phyloP scores from a whole-genome alignment of 169 alveolate genomes.

The Cryptosporidium ubiquitum region DNA sequence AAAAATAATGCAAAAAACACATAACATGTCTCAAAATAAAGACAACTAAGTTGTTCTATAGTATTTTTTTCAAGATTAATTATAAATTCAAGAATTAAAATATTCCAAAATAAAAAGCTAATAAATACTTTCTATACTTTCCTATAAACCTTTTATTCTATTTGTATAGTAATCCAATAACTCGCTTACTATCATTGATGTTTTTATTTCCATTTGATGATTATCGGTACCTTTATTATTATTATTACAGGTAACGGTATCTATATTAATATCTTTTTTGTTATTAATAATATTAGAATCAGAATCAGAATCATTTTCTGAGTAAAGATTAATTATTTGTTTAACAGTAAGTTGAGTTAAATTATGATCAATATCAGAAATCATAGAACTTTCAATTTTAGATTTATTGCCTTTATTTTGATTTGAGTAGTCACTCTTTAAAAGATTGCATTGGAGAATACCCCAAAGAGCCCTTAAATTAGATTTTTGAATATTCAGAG shows the following conservation, averaged over 20 bases:
- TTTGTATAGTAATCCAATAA: conserved; percentile 15
- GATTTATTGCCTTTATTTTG: not conserved
- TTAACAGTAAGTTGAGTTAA: conserved; percentile 23
- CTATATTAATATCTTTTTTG: not conserved
- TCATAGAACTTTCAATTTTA: not conserved
- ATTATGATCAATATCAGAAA: not conserved
- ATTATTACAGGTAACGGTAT: too few relatives aligned
- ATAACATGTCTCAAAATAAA: not conserved
- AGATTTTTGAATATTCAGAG: conserved; percentile 16
- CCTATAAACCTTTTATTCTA: conserved; percentile 14
- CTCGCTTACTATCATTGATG: conserved; percentile 32
- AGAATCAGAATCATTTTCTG: not conserved
- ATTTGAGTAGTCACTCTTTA: not conserved
- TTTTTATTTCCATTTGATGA: not conserved
- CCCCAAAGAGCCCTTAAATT: conserved; percentile 73
- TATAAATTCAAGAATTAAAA: conserved; percentile 2
- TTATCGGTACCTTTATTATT: not conserved
- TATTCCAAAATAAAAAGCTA: not conserved
- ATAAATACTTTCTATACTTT: too few relatives aligned
- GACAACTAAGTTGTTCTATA: not conserved
- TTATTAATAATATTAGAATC: not conserved
- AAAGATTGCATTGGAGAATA: conserved; percentile 10
- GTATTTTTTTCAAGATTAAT: too few relatives aligned
- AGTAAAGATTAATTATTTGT: conserved; percentile 15
- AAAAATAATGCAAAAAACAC: not conserved